Base-by-base conservation (phyloP, 1,139 yeast species). In the Yamadazyma blattariae region DNA sequence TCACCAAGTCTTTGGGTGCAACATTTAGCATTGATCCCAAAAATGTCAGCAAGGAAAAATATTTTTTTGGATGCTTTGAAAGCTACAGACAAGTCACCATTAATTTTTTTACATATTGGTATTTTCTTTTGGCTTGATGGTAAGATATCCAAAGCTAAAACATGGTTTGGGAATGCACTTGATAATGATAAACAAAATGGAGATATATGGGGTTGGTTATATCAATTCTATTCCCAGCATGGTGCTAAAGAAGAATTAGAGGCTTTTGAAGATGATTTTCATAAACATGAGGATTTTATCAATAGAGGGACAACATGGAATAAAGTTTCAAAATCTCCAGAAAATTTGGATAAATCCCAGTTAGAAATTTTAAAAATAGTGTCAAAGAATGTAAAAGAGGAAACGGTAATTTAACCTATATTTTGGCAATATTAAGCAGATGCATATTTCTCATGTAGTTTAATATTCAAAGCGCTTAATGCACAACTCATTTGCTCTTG, bases 401-500 rank as follows among this genome's bases (percentile, higher is more conserved):
- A 37, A 8, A 31, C 34, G 3, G 6, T 13, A 14, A 27, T 34
- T 12, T 33, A 39, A 36, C 24, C 27, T 33, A 36, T 25, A 33
- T 30, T 27, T 30, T 23, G 22, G 20, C 13, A 10, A 20, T 29
- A 30, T 28, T 29, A 29, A 36, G 27, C 32, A 39, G 10, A 34
- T 25, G 38, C 48, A 38, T 50, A 51, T 31, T 39, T 48, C 36
- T 79, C 82, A 58, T 77, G 80, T 18, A 86, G 59, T 47, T 76
- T 82, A 38, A 88, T 62, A 35, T 80, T 85, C 42, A 88, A 63
- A 0, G 94, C 89, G 38, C 94, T 82, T 38, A 89, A 62, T 50
- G 88, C 83, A 47, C 95, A 84, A 0, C 95, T 87, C 17, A 87
- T 77, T 47, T 86, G 89, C 28, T 74, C 75, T 42, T 79, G 74